Base-by-base conservation (phyloP, 371 early-diverging fungal species). In the Mortierella sp. region DNA sequence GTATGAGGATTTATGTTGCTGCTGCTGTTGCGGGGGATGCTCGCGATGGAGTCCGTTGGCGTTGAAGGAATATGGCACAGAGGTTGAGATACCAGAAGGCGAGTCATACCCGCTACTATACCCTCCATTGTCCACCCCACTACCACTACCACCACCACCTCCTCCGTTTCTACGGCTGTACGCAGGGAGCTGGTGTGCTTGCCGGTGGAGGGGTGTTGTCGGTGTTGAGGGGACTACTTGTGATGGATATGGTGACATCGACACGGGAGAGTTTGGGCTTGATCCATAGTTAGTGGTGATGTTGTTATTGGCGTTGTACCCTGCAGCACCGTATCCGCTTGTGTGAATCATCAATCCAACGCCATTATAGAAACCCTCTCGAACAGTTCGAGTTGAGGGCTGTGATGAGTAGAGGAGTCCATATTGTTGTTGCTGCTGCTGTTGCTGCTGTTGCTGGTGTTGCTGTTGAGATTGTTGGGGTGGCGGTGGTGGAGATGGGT, bases 371-470 rank as follows among this genome's bases (percentile, higher is more conserved):
- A 68, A 61, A 3, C n/a, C 68, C 14, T 40, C 52, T n/a, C 37
- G 52, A 40, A 50, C 24, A 14, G 41, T 47, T 11, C 43, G 74
- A 29, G 68, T 63, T 16, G 68, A 39, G 24, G 74, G 68, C 34
- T 47, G 74, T 14, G 74, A 63, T 1, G 58, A 67, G 40, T 68
- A 68, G 2, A 37, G 53, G 7, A 14, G n/a, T 26, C 14, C 63
- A 43, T 63, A 64, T 14, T 72, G 73, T 26, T 71, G 71, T 26
- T 66, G 66, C 44, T 64, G 65, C 43, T 24, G 71, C 34, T 64
- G 64, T 44, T 45, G 66, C n/a, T n/a, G 68, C 16, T 72, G 73
- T 26, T 71, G 71, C 40, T 66, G 66, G 43, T 64, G 65, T 53
- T 24, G 71, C 34, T 64, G 64, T 44, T 45, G 66, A 14, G 6